A percentile compares a stretch with the other conserved stretches of the same genome.
These are phyloP conservation scores for Prosopis cineraria DNA, from an alignment of 306 rosid species.

Conservation along the genomic window DNA sequence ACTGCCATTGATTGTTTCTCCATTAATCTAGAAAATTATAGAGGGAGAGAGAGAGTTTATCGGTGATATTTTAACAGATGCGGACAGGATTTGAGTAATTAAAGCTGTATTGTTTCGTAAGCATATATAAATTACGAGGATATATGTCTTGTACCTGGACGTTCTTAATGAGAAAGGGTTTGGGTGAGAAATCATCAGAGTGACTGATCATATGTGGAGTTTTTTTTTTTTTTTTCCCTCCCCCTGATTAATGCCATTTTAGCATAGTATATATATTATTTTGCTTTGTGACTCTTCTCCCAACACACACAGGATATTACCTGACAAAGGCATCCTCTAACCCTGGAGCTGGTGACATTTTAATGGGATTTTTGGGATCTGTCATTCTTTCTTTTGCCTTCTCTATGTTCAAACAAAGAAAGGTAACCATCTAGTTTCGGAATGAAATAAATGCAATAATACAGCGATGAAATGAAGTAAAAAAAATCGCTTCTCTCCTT, in stretches of 20 bases:
- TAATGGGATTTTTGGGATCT: conserved; percentile 99
- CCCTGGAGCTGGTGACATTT: conserved; percentile 96
- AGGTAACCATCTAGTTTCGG: conserved; percentile 54
- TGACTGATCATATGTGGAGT: not conserved
- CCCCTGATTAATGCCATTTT: not conserved
- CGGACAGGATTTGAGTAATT: not conserved
- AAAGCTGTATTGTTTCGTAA: not conserved
- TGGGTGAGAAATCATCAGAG: not conserved
- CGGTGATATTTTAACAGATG: too few species aligned
- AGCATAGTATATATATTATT: not conserved
- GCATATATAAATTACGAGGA: not conserved
- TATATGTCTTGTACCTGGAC: not conserved
- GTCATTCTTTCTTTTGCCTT: conserved; percentile 97
- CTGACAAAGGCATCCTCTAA: conserved; percentile 79
- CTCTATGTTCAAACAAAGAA: conserved; percentile 97
- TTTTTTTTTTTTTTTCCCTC: too few species aligned
- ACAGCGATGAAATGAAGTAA: not conserved
- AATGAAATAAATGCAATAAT: not conserved
- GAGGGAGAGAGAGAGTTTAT: too few species aligned
- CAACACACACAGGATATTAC: conserved; percentile 62
- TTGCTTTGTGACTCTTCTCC: conserved; percentile 19
- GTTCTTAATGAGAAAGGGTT: conserved; percentile 11
- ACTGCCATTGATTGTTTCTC: too few species aligned
- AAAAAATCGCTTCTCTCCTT: not conserved
- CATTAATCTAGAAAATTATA: too few species aligned